Percentiles rank a stretch among this genome's conserved stretches.
Evolutionary conservation across 2,329 filamentous ascomycete genomes (phyloP).

Genomic region (Polytolypa hystricis): DNA sequence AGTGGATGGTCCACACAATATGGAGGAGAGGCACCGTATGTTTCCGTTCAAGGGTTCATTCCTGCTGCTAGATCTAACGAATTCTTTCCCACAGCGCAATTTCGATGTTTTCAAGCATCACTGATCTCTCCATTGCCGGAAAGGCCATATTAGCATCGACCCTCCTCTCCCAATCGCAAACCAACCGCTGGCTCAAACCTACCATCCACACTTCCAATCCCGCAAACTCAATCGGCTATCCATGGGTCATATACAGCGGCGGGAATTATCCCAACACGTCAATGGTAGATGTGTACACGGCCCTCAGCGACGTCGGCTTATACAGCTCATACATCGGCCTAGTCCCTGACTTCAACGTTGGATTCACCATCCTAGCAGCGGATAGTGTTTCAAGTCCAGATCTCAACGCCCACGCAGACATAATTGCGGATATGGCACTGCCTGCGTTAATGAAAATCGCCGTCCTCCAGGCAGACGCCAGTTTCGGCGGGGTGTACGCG

Average conservation of each 20-base stretch:
- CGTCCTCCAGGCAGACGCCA: conserved; percentile 14
- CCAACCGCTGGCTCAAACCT: conserved; percentile 31
- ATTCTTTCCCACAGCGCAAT: background rate
- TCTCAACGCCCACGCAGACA: conserved; percentile 20
- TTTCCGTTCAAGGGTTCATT: background rate
- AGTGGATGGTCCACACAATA: conserved; percentile 25
- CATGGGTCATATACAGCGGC: conserved; percentile 26
- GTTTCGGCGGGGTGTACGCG: conserved; percentile 16
- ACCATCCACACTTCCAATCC: conserved; percentile 26
- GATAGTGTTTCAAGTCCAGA: conserved; percentile 12
- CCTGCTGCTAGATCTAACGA: background rate
- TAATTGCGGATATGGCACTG: conserved; percentile 17
- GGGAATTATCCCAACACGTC: conserved; percentile 9
- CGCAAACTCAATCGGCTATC: conserved; percentile 23
- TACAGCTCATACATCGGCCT: conserved; percentile 26
- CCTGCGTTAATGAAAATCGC: conserved; percentile 18
- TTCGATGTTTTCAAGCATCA: conserved; percentile 21
- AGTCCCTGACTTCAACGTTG: conserved; percentile 24
- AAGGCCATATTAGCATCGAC: conserved; percentile 28
- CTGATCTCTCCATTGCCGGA: conserved; percentile 27
- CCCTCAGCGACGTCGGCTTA: conserved; percentile 20
- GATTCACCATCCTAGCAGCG: conserved; percentile 23
- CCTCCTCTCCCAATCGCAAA: conserved; percentile 22
- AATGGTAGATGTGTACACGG: conserved; percentile 26
- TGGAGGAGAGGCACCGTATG: conserved; percentile 22